Conservation (phyloP, 495 filamentous ascomycete genomes). For the Aspergillus avenaceus region DNA sequence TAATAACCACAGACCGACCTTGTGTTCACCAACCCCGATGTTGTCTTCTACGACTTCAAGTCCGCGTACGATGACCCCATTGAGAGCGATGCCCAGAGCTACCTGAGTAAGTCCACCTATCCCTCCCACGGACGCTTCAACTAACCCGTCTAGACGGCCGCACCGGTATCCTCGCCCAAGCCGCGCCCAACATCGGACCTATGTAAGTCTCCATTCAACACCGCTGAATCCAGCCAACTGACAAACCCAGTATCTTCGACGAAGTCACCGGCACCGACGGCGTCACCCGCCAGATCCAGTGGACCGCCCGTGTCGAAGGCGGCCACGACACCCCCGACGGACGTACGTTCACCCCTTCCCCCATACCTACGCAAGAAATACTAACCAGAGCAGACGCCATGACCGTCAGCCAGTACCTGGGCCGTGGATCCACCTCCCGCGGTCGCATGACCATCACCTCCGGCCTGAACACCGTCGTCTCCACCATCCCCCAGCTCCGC, state of each 20-base stretch:
- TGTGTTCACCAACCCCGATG: slow-evolving; percentile 11
- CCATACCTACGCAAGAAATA: background rate
- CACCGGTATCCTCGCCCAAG: slow-evolving; percentile 10
- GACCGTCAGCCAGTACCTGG: slow-evolving; percentile 13
- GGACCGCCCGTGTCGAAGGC: slow-evolving; percentile 13
- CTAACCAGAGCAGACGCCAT: slow-evolving; percentile 6
- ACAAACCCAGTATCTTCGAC: slow-evolving; percentile 14
- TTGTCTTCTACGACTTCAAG: slow-evolving; percentile 17
- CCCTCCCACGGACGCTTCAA: background rate
- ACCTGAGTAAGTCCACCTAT: slow-evolving; percentile 2
- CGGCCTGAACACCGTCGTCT: slow-evolving; percentile 12
- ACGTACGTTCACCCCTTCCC: slow-evolving; percentile 2
- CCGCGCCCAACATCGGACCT: slow-evolving; percentile 15
- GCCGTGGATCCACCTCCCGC: slow-evolving; percentile 13
- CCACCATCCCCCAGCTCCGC: slow-evolving; percentile 7
- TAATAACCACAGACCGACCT: slow-evolving; percentile 7
- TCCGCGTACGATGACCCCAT: slow-evolving; percentile 11
- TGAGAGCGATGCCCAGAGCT: slow-evolving; percentile 5
- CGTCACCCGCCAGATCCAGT: slow-evolving; percentile 11
- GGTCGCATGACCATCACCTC: slow-evolving; percentile 10
- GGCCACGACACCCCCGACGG: slow-evolving; percentile 7
- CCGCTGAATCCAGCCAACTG: background rate
- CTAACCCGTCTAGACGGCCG: slow-evolving; percentile 4
- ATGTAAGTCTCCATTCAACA: slow-evolving; percentile 3
- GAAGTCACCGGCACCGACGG: slow-evolving; percentile 8